Base-by-base conservation (phyloP, 495 filamentous ascomycete species). In the Penicillium argentinense region DNA sequence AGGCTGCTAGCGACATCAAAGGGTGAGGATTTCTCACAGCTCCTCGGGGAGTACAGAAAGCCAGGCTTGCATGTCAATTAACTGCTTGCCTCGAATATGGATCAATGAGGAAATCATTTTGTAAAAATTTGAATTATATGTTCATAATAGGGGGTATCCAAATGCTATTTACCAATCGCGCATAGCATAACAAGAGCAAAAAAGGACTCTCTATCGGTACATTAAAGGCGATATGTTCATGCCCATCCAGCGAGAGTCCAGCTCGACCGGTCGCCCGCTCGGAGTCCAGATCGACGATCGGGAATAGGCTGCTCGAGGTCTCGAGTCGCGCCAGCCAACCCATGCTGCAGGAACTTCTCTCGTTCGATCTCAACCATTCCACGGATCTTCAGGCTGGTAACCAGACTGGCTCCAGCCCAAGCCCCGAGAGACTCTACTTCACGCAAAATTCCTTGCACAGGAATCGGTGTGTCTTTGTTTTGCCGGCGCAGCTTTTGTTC, bases 231-330 rank as follows among this genome's bases (percentile, higher is more conserved):
- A 12, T 17, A 9, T 1, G 2, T 38, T 75, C 58, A 85, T 39
- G 83, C 88, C 87, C 88, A 95, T 25, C 81, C 71, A 5, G 87
- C 89, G 51, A 95, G 63, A 13, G 88, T 91, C 88, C 88, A 95
- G 47, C 81, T 85, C 23, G 71, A 76, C 49, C 77, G 75, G 59
- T 84, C 79, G 17, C 81, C 73, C 16, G 72, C 69, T 42, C 75
- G 55, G 47, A 82, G 63, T 36, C 81, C 81, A 0, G 83, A 75
- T 14, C 70, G 66, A 45, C 72, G 66, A 57, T 75, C 70, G 28
- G 78, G 56, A 66, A 76, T 28, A 67, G 73, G 63, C 76, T 54
- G 68, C 21, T 92, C 88, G 23, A 66, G 69, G 11, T 85, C 77
- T 57, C 76, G 79, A 48, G 70, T 82, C 0, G 87, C 87, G 3